Evolutionary conservation across 1,284 basidiomycete genomes (phyloP).

Genomic region (Amylostereum areolatum): DNA sequence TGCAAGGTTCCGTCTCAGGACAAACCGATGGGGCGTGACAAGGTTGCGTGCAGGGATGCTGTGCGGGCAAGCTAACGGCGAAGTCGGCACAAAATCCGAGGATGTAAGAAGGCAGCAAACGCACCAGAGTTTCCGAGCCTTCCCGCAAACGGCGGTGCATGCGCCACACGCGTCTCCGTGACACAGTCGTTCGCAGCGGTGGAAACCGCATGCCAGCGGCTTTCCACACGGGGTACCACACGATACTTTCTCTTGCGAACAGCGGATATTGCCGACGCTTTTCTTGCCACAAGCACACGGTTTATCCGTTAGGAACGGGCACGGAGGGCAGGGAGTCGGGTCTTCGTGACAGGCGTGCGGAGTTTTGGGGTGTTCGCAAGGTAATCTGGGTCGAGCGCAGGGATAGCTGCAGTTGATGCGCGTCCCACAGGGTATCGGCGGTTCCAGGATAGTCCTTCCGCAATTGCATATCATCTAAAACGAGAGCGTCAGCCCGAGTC

Average conservation of each 20-base stretch:
- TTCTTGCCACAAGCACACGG: constrained; percentile 87
- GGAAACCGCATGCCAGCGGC: constrained; percentile 78
- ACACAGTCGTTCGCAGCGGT: constrained; percentile 75
- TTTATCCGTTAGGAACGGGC: constrained; percentile 73
- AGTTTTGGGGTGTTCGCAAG: constrained; percentile 77
- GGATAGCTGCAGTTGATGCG: constrained; percentile 72
- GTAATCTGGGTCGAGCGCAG: constrained; percentile 63
- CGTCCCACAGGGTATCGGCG: constrained; percentile 76
- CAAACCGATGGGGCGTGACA: constrained; percentile 88
- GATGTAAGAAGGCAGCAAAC: constrained; percentile 16
- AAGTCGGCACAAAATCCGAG: neutral
- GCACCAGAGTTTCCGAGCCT: constrained; percentile 76
- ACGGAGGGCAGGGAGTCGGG: constrained; percentile 69
- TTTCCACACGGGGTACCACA: constrained; percentile 81
- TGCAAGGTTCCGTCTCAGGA: constrained; percentile 74
- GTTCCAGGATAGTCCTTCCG: constrained; percentile 63
- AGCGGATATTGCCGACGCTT: constrained; percentile 61
- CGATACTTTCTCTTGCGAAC: constrained; percentile 77
- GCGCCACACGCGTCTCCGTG: constrained; percentile 75
- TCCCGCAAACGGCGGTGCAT: constrained; percentile 76
- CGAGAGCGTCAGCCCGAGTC: constrained; percentile 6
- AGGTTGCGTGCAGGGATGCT: constrained; percentile 65
- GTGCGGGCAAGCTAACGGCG: constrained; percentile 42
- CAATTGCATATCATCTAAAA: constrained; percentile 72
- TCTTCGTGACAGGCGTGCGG: constrained; percentile 79